Conservation (phyloP, 768 basidiomycete species). For the Coprinopsis strossmayeri region DNA sequence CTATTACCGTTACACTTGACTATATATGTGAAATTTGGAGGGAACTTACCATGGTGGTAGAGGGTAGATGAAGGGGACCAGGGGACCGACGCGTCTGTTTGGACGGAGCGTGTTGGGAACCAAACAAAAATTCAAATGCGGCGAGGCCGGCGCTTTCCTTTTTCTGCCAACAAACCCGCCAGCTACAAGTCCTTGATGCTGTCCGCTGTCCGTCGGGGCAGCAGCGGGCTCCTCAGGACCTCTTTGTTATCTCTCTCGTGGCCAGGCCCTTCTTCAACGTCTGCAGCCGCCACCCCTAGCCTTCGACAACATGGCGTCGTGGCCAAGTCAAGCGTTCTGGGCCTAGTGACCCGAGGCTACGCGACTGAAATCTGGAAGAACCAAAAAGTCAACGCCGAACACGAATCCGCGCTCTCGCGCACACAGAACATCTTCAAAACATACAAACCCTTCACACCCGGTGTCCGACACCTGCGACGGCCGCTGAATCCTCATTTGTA, state of each 20-base stretch:
- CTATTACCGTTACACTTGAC: constrained; percentile 17
- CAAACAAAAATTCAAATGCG: constrained; percentile 12
- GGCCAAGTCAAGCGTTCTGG: constrained; percentile 8
- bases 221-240: constrained; percentile 1
- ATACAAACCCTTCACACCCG: constrained; percentile 84
- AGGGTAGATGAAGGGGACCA: not conserved
- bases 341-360: constrained; percentile 26
- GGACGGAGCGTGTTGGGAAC: constrained; percentile 6
- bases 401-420: constrained; percentile 40
- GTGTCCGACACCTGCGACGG: constrained; percentile 81
- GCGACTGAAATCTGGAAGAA: constrained; percentile 33
- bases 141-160: not conserved
- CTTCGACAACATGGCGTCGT: not conserved
- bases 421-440: constrained; percentile 68
- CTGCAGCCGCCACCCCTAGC: constrained; percentile 17
- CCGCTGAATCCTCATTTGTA: constrained; percentile 80
- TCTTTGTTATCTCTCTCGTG: not conserved
- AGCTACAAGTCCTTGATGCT: constrained; percentile 27
- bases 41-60: constrained; percentile 11
- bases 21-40: not conserved
- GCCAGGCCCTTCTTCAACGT: constrained; percentile 22
- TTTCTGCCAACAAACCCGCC: constrained; percentile 2
- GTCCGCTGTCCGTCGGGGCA: constrained; percentile 35
- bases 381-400: constrained; percentile 24
- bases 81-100: constrained; percentile 11